Conservation (phyloP, 192 early-diverging fungal species). For the Oehlia diaphana region DNA sequence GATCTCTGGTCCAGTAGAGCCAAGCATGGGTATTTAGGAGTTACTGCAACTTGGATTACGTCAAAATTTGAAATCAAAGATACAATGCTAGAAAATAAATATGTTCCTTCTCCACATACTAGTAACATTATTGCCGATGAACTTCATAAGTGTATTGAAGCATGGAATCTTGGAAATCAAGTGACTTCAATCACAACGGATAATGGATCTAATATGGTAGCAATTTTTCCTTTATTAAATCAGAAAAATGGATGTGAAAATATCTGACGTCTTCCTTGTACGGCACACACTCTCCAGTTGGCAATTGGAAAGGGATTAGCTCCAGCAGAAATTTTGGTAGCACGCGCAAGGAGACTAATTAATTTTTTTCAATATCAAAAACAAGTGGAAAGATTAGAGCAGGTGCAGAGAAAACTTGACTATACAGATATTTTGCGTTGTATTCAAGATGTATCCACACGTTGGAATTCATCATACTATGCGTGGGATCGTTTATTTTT, state of each 20-base stretch:
- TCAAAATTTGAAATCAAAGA: not conserved
- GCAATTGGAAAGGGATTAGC: not conserved
- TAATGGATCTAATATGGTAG: not conserved
- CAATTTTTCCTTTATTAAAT: not conserved
- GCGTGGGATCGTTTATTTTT: not conserved
- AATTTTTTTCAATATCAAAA: constrained; percentile 11
- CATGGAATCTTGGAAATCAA: not conserved
- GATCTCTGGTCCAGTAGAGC: not conserved
- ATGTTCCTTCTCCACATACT: not conserved
- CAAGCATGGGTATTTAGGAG: not conserved
- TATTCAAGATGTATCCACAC: not conserved
- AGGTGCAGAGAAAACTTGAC: not conserved
- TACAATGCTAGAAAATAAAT: not conserved
- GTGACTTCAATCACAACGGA: not conserved
- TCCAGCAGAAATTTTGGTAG: not conserved
- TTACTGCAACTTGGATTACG: constrained; percentile 1
- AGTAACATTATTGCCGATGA: not conserved
- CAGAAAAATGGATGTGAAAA: no score
- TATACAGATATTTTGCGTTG: not conserved
- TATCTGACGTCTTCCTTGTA: not conserved
- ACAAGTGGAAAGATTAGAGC: not conserved
- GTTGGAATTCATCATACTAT: not conserved
- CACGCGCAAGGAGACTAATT: not conserved
- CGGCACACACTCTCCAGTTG: not conserved
- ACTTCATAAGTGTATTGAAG: not conserved